A percentile compares a stretch with the other conserved stretches of the same genome.
Conservation (phyloP, 768 basidiomycete genomes). For the Leccinellum rugosiceps region DNA sequence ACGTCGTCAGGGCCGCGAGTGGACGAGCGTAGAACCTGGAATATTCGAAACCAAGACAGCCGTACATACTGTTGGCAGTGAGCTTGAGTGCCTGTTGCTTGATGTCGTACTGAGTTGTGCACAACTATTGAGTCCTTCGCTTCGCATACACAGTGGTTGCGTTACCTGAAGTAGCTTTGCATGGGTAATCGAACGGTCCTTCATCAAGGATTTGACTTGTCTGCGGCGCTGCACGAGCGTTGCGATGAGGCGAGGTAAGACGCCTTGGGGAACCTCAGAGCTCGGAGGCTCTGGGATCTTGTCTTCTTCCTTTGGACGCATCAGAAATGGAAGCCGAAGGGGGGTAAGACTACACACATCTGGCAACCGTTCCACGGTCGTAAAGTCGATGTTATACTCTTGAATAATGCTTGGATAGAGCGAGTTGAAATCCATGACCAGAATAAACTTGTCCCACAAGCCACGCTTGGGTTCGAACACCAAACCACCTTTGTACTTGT, state of each 20-base stretch:
- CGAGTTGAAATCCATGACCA: constrained; percentile 99
- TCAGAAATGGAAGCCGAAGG: not conserved
- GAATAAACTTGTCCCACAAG: constrained; percentile 92
- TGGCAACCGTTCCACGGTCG: constrained; percentile 78
- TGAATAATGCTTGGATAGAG: constrained; percentile 99
- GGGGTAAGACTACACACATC: constrained; percentile 38
- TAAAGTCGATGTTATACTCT: constrained; percentile 99
- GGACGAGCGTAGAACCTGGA: constrained; percentile 96
- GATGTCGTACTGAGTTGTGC: constrained; percentile 75
- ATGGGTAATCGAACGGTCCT: constrained; percentile 67
- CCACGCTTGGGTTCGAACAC: constrained; percentile 96
- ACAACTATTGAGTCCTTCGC: not conserved
- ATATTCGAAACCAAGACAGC: constrained; percentile 96
- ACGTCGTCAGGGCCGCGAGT: constrained; percentile 95
- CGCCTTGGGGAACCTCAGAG: constrained; percentile 69
- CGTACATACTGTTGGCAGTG: constrained; percentile 99
- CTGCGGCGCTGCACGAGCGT: constrained; percentile 87
- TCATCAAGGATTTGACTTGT: constrained; percentile 93
- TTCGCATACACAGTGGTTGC: not conserved
- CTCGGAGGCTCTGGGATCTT: constrained; percentile 87
- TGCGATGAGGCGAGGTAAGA: constrained; percentile 97
- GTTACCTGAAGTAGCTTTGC: constrained; percentile 82
- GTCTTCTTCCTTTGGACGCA: constrained; percentile 57
- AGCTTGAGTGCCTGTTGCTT: constrained; percentile 96
- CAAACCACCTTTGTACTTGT: constrained; percentile 98